phyloP scores from a whole-genome alignment of 331 rosid genomes.

The Quercus lobata region DNA sequence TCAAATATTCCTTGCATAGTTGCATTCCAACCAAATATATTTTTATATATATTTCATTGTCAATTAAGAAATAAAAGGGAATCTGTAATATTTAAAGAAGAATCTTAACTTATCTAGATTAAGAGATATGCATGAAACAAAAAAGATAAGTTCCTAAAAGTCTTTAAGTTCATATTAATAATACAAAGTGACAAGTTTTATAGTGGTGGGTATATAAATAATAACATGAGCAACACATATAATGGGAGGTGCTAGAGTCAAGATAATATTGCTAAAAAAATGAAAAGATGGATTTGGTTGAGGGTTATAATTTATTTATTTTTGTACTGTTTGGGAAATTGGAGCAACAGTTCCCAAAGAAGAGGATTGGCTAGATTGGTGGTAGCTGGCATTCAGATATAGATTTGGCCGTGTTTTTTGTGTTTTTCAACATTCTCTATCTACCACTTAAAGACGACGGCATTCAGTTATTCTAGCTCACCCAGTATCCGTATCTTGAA shows the following conservation, averaged over 20 bases:
- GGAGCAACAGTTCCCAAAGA: slow-evolving; percentile 51
- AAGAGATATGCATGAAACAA: too few species aligned
- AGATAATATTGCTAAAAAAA: background rate
- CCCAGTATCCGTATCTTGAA: slow-evolving; percentile 51
- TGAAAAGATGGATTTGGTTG: background rate
- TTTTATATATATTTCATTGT: too few species aligned
- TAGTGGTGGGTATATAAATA: background rate
- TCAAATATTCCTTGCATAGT: too few species aligned
- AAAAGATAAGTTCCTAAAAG: too few species aligned
- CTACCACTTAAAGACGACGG: slow-evolving; percentile 44
- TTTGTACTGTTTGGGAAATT: slow-evolving; percentile 53
- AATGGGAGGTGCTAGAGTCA: background rate
- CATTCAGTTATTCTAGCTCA: slow-evolving; percentile 35
- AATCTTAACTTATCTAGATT: too few species aligned
- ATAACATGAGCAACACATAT: background rate
- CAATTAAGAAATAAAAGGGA: too few species aligned
- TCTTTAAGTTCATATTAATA: too few species aligned
- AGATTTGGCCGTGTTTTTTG: slow-evolving; percentile 1
- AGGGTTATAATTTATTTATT: background rate
- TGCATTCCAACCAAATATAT: too few species aligned
- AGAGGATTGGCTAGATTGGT: slow-evolving; percentile 16
- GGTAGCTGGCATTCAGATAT: slow-evolving; percentile 5
- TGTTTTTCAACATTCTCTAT: slow-evolving; percentile 45
- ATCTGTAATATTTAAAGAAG: too few species aligned
- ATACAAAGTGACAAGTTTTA: too few species aligned